Evolutionary conservation across 2,329 filamentous ascomycete species (phyloP), one percentile per base, ranked within the genome.

Genomic region (Calonectria leucothoes): DNA sequence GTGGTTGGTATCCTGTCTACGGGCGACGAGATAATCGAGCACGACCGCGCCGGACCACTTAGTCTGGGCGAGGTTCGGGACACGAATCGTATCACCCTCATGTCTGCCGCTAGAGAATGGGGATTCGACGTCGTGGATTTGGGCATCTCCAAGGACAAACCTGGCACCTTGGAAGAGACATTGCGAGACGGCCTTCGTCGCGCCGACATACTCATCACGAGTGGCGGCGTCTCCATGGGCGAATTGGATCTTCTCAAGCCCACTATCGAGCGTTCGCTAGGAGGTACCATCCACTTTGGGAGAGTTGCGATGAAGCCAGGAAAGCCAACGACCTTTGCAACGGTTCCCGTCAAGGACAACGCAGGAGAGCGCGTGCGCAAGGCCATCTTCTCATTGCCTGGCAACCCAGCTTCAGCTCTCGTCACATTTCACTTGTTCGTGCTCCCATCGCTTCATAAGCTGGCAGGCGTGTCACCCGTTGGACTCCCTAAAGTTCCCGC

Each of bases 241-340:
- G 97, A 99, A 85, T 91, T 98, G 3, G 97, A 99, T 84, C 92
- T 99, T 10, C 91, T 99, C 25, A 99, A 99, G 83, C 96, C 97
- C 0, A 98, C 96, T 0, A 94, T 99, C 79, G 97, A 98, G 86
- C 93, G 96, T 51, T 89, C 92, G 1, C 90, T 99, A 1, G 95
- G 95, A 70, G 97, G 97, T 10, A 97, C 93, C 0, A 98, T 99
- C 77, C 97, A 98, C 84, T 99, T 99, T 79, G 97, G 97, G 29
- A 93, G 97, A 4, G 97, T 99, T 3, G 91, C 93, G 69, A 98
- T 99, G 97, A 99, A 99, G 87, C 97, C 97, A 0, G 97, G 97
- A 6, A 99, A 98, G 85, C 97, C 97, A 2, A 98, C 96, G 0
- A 99, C 97, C 0, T 99, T 99, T 83, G 97, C 97, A 3, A 98